Percentiles rank a stretch among this genome's conserved stretches.
Evolutionary conservation across 176 grass and related monocot species (phyloP).

Genomic region (Eleusine indica): DNA sequence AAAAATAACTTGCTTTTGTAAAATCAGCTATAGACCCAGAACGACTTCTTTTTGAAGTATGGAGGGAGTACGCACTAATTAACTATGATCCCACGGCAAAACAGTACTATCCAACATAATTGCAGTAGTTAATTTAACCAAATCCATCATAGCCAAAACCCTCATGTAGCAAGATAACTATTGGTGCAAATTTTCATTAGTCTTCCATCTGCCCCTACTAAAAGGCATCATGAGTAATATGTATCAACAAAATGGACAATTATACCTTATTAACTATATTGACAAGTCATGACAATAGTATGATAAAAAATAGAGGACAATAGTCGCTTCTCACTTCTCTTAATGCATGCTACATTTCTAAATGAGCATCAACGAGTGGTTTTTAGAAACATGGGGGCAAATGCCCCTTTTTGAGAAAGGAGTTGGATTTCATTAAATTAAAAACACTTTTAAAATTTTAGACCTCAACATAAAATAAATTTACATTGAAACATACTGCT

Average conservation of each 20-base stretch:
- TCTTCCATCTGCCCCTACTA: too few relatives aligned
- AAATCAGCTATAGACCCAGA: too few relatives aligned
- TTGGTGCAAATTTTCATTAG: not conserved
- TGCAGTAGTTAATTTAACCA: not conserved
- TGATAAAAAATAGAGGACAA: not conserved
- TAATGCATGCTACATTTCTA: not conserved
- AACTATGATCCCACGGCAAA: not conserved
- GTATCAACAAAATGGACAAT: not conserved
- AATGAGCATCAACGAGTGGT: not conserved
- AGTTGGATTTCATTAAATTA: too few relatives aligned
- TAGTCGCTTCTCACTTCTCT: not conserved
- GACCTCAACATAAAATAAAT: too few relatives aligned
- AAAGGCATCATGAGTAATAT: too few relatives aligned
- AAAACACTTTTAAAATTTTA: too few relatives aligned
- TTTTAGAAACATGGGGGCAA: too few relatives aligned
- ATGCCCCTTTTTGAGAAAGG: too few relatives aligned
- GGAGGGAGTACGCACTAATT: too few relatives aligned
- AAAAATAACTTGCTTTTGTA: too few relatives aligned
- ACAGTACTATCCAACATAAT: not conserved
- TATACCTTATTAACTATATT: not conserved
- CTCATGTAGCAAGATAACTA: not conserved
- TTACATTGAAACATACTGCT: too few relatives aligned
- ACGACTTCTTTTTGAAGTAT: too few relatives aligned
- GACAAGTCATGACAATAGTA: not conserved
- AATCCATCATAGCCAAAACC: not conserved